Conservation (phyloP, 2,329 filamentous ascomycete genomes). For the Pleomassaria siparia region DNA sequence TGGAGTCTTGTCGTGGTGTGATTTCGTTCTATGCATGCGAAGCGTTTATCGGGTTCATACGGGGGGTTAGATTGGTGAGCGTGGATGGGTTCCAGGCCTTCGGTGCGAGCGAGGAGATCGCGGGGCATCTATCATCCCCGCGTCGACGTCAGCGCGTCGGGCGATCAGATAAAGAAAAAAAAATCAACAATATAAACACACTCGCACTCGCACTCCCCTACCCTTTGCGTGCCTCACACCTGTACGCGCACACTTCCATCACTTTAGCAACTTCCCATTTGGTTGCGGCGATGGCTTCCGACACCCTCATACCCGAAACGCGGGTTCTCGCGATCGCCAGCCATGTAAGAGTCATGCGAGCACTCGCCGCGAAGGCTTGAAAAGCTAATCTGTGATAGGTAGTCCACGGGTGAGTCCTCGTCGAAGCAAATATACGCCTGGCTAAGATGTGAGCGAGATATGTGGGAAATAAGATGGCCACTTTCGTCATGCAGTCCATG, state of each 20-base stretch:
- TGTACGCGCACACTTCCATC: constrained; percentile 1
- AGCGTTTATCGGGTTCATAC: constrained; percentile 22
- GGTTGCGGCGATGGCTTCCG: constrained; percentile 30
- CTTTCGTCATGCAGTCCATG: constrained; percentile 88
- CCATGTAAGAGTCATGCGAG: constrained; percentile 70
- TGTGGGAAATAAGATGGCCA: constrained; percentile 97
- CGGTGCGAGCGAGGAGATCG: constrained; percentile 16
- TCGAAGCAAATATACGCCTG: not conserved
- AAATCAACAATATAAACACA: constrained; percentile 29
- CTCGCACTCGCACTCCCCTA: constrained; percentile 12
- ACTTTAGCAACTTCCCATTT: constrained; percentile 10
- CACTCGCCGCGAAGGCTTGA: constrained; percentile 6
- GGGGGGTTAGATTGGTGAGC: constrained; percentile 19
- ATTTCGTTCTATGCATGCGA: constrained; percentile 29
- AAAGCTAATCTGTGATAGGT: constrained; percentile 55
- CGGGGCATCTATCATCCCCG: constrained; percentile 27
- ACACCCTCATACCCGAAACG: constrained; percentile 58
- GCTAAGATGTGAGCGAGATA: constrained; percentile 61
- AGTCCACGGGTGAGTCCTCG: constrained; percentile 69
- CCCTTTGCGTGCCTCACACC: not conserved
- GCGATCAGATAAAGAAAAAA: constrained; percentile 38
- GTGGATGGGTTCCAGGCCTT: constrained; percentile 14
- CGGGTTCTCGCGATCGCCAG: constrained; percentile 86
- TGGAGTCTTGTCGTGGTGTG: constrained; percentile 22
- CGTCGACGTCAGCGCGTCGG: constrained; percentile 38